These are phyloP conservation scores for Wickerhamomyces subpelliculosus DNA, from an alignment of 805 yeast genomes.

Conservation along the genomic window DNA sequence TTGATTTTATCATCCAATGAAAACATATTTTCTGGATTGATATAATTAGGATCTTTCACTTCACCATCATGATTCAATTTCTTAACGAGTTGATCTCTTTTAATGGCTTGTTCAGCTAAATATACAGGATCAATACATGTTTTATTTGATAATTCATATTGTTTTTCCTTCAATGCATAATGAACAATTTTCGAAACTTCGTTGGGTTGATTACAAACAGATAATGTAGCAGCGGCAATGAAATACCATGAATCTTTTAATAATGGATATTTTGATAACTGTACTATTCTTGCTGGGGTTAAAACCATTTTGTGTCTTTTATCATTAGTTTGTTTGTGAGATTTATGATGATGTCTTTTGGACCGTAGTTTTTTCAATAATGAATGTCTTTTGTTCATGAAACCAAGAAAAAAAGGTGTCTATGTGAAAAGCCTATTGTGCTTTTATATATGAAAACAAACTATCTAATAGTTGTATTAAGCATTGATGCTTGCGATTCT, in stretches of 20 bases:
- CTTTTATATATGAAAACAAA: too few relatives aligned
- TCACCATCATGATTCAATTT: slow-evolving; percentile 4
- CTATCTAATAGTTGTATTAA: too few relatives aligned
- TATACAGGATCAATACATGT: slow-evolving; percentile 2
- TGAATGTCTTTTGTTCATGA: too few relatives aligned
- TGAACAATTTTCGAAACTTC: slow-evolving; percentile 73
- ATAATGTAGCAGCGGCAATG: slow-evolving; percentile 73
- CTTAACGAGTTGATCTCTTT: slow-evolving; percentile 14
- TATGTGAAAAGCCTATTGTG: too few relatives aligned
- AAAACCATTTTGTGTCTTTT: slow-evolving; percentile 27
- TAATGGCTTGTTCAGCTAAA: slow-evolving; percentile 10
- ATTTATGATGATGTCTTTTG: too few relatives aligned
- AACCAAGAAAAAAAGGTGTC: too few relatives aligned
- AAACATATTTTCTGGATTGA: slow-evolving; percentile 15
- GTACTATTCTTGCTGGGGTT: slow-evolving; percentile 49
- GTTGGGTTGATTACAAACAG: slow-evolving; percentile 76
- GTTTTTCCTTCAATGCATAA: slow-evolving; percentile 42
- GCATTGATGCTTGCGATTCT: too few relatives aligned
- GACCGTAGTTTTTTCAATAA: too few relatives aligned
- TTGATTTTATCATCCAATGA: not conserved
- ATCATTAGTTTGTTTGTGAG: too few relatives aligned
- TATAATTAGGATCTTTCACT: slow-evolving; percentile 7
- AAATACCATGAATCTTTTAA: slow-evolving; percentile 64
- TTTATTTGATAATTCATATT: slow-evolving; percentile 6
- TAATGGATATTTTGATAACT: slow-evolving; percentile 46